Conservation (phyloP, 2,329 filamentous ascomycete genomes). For the Nemania sp. region DNA sequence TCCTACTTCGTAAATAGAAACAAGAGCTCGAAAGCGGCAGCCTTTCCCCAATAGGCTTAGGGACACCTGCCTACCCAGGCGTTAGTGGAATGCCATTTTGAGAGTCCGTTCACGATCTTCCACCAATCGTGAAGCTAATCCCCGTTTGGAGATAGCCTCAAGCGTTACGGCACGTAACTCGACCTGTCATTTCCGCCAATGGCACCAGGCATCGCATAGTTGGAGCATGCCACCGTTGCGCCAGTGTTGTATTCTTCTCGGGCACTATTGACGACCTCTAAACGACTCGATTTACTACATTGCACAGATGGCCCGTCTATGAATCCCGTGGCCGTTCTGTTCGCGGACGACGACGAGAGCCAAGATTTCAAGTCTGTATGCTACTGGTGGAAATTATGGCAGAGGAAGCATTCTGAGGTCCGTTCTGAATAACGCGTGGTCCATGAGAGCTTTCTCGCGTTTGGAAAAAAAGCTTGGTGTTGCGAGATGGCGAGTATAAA, state of each 20-base stretch:
- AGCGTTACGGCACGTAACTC: not conserved
- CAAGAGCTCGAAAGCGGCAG: not conserved
- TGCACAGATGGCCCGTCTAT: not conserved
- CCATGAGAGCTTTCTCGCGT: not conserved
- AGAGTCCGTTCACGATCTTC: conserved; percentile 14
- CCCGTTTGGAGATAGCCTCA: not conserved
- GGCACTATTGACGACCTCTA: not conserved
- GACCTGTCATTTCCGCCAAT: conserved; percentile 20
- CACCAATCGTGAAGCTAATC: conserved; percentile 10
- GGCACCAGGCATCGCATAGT: not conserved
- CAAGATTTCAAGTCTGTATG: not conserved
- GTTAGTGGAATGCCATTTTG: not conserved
- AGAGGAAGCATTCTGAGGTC: not conserved
- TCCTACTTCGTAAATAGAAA: not conserved
- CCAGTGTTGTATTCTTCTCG: conserved; percentile 1
- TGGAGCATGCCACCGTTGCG: not conserved
- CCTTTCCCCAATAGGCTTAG: not conserved
- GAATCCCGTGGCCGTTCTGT: not conserved
- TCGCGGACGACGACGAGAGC: not conserved
- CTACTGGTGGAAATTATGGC: conserved; percentile 20
- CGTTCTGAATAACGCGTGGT: not conserved
- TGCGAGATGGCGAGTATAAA: not conserved
- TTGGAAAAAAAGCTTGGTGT: not conserved
- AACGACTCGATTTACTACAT: conserved; percentile 1
- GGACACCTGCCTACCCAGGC: not conserved